Percentiles rank a stretch among this genome's conserved stretches.
These are phyloP conservation scores for Galeopsis tetrahit DNA, from an alignment of 257 asterid species.

Conservation along the genomic window DNA sequence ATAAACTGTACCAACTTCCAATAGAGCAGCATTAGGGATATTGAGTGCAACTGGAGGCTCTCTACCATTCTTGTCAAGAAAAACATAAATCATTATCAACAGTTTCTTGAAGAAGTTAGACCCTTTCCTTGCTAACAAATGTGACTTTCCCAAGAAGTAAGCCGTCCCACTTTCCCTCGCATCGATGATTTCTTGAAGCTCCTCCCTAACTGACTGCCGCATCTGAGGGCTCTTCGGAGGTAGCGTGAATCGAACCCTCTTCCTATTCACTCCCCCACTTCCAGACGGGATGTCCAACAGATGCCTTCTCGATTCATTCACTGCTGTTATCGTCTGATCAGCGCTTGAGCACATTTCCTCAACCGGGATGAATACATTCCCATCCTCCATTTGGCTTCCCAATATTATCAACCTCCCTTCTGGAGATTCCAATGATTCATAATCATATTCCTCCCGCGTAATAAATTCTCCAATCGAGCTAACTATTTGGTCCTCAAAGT, in stretches of 20 bases:
- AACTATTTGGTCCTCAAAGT: conserved; percentile 81
- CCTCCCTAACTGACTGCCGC: conserved; percentile 56
- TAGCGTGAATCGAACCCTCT: conserved; percentile 64
- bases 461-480: conserved; percentile 83
- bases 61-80: conserved; percentile 78
- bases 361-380: conserved; percentile 57
- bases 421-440: conserved; percentile 50
- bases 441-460: conserved; percentile 58
- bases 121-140: conserved; percentile 60
- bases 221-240: conserved; percentile 69
- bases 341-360: conserved; percentile 28
- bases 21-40: conserved; percentile 84
- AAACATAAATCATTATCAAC: conserved; percentile 55
- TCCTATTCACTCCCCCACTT: conserved; percentile 38
- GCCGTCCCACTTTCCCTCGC: conserved; percentile 92
- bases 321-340: conserved; percentile 19
- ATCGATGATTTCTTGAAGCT: conserved; percentile 71
- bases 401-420: conserved; percentile 76
- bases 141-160: conserved; percentile 82
- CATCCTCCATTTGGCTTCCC: conserved; percentile 56
- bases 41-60: conserved; percentile 79
- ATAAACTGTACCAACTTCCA: conserved; percentile 86
- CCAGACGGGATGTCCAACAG: conserved; percentile 36
- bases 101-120: conserved; percentile 71
- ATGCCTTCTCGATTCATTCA: conserved; percentile 37